These are phyloP conservation scores for Cyberlindnera maclurae DNA, from an alignment of 805 yeast genomes.

Conservation along the genomic window DNA sequence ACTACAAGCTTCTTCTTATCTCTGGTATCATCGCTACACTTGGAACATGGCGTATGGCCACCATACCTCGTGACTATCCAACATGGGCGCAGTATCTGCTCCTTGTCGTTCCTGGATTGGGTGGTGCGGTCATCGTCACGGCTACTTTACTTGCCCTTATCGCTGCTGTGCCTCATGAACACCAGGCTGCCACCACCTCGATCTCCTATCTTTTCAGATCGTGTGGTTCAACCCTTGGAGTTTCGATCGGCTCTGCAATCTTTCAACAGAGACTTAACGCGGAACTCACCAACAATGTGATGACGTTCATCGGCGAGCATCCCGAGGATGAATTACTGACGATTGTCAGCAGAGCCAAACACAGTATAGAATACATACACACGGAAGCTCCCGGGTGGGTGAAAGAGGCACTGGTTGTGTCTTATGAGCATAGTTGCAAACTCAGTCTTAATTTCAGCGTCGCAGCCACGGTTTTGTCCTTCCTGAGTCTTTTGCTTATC, in stretches of 20 bases:
- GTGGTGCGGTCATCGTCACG: slow-evolving; percentile 53
- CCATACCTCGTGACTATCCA: slow-evolving; percentile 27
- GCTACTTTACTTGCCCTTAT: slow-evolving; percentile 61
- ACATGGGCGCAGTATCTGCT: slow-evolving; percentile 37
- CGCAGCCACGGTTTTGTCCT: slow-evolving; percentile 31
- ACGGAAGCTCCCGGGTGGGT: slow-evolving; percentile 47
- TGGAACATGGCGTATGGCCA: slow-evolving; percentile 36
- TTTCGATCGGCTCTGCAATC: slow-evolving; percentile 56
- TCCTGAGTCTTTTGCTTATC: slow-evolving; percentile 38
- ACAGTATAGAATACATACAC: slow-evolving; percentile 47
- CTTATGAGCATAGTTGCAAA: slow-evolving; percentile 48
- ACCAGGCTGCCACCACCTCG: slow-evolving; percentile 62
- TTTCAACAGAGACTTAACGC: slow-evolving; percentile 40
- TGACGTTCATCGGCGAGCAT: slow-evolving; percentile 29
- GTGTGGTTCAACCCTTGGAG: slow-evolving; percentile 60
- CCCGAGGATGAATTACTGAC: slow-evolving; percentile 30
- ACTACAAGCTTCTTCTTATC: slow-evolving; percentile 38
- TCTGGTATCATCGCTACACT: slow-evolving; percentile 36
- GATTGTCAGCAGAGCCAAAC: slow-evolving; percentile 47
- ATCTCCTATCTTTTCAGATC: slow-evolving; percentile 61
- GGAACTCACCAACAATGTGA: slow-evolving; percentile 25
- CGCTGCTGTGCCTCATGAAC: slow-evolving; percentile 62
- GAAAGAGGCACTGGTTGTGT: slow-evolving; percentile 36
- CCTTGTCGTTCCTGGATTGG: slow-evolving; percentile 43
- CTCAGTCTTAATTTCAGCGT: slow-evolving; percentile 44